Evolutionary conservation across 1,284 basidiomycete genomes (phyloP), one percentile per base, ranked within the genome.

Genomic region (Cyathus pygmaeus): DNA sequence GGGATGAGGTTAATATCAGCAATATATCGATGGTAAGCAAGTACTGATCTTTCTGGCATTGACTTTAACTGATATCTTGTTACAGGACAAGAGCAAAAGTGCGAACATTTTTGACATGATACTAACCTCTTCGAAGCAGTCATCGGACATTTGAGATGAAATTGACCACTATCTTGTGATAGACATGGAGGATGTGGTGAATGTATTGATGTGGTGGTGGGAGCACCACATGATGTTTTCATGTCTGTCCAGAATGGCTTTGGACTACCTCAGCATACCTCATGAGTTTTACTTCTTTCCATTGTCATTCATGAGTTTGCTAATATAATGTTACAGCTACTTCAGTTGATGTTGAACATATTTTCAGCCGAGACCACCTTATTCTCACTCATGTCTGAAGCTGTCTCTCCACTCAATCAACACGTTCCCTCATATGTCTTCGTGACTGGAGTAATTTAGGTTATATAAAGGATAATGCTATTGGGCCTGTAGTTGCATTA

Each of bases 401-500:
- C 55, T 52, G 69, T 0, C 66, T 79, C 17, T 72, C 71, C 17
- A 66, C 68, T 5, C 61, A 68, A 36, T 64, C 66, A 3, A 76
- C 66, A 10, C 63, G 66, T 19, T 71, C 74, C 1, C 63, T 78
- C 27, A 51, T 79, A 29, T 79, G 76, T 57, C 63, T 79, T 17
- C 65, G 71, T 36, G 50, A 17, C 21, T 79, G 77, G 76, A 72
- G 68, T 46, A 24, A 15, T 31, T 3, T n/a, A 4, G 31, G 51
- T 7, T 33, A 29, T 24, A 33, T 53, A 4, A 33, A 53, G 9
- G 51, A 53, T 21, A 17, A 4, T 31, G 31, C 30, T 21, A 21
- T 33, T 31, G 17, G 3, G 11, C n/a, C 5, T 4, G 51, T 33
- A 17, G 15, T 21, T 7, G 15, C 21, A 26, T 3, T 53, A 13